A percentile compares a stretch with the other conserved stretches of the same genome.
These are phyloP conservation scores for Mycosphaerella sp. DNA, from an alignment of 2,329 filamentous ascomycete species.

Conservation along the genomic window DNA sequence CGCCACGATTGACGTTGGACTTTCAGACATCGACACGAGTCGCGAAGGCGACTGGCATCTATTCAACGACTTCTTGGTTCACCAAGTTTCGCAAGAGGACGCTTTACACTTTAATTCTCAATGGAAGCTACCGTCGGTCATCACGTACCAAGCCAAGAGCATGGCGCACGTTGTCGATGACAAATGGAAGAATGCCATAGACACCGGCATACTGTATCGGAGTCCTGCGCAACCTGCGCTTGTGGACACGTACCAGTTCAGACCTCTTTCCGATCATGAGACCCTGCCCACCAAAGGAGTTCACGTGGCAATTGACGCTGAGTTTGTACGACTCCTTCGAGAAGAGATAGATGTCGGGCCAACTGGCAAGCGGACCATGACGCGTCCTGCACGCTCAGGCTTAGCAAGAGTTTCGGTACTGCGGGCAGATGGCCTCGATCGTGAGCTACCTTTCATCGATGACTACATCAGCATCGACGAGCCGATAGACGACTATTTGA, in stretches of 20 bases:
- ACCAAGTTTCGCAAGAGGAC: constrained; percentile 71
- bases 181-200: constrained; percentile 76
- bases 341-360: constrained; percentile 96
- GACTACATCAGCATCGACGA: constrained; percentile 93
- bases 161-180: constrained; percentile 77
- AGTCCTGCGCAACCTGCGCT: constrained; percentile 51
- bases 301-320: constrained; percentile 85
- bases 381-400: constrained; percentile 82
- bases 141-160: constrained; percentile 77
- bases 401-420: constrained; percentile 90
- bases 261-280: constrained; percentile 25
- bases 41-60: constrained; percentile 77
- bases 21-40: constrained; percentile 54
- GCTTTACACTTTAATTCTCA: constrained; percentile 81
- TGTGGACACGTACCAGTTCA: constrained; percentile 26
- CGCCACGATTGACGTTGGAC: constrained; percentile 75
- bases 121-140: constrained; percentile 88
- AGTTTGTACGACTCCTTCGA: constrained; percentile 88
- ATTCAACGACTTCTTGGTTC: constrained; percentile 95
- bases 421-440: constrained; percentile 67
- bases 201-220: constrained; percentile 76
- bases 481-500: constrained; percentile 90
- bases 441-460: constrained; percentile 87
- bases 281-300: constrained; percentile 57
- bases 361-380: constrained; percentile 85